phyloP scores from a whole-genome alignment of 2,329 filamentous ascomycete species.

The Aspergillus fructus region DNA sequence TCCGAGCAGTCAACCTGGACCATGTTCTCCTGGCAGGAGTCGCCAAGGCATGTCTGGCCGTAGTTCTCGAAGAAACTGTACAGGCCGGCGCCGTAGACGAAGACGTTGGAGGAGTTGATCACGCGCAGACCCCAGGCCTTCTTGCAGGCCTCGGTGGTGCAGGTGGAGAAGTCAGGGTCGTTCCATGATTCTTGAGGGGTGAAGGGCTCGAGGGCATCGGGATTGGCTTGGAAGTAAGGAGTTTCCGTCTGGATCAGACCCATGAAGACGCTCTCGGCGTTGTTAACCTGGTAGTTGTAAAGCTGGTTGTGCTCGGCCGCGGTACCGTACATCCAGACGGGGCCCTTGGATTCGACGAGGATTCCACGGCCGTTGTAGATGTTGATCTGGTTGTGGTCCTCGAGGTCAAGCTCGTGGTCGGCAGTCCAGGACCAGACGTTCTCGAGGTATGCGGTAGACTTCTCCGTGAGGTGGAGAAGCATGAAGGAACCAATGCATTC shows the following conservation, averaged over 20 bases:
- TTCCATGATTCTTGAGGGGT: slow-evolving; percentile 35
- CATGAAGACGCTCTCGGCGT: slow-evolving; percentile 78
- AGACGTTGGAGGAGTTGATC: slow-evolving; percentile 64
- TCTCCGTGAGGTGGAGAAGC: slow-evolving; percentile 56
- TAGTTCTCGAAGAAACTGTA: slow-evolving; percentile 88
- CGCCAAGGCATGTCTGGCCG: slow-evolving; percentile 66
- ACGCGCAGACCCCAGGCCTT: slow-evolving; percentile 78
- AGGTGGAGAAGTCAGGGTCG: slow-evolving; percentile 67
- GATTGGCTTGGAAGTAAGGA: slow-evolving; percentile 80
- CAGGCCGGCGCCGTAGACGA: slow-evolving; percentile 70
- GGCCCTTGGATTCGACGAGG: slow-evolving; percentile 72
- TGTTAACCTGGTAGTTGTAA: slow-evolving; percentile 80
- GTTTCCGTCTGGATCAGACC: slow-evolving; percentile 86
- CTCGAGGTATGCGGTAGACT: slow-evolving; percentile 73
- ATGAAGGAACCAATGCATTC: slow-evolving; percentile 73
- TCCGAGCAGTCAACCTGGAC: slow-evolving; percentile 66
- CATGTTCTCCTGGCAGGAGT: slow-evolving; percentile 77
- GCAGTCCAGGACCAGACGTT: slow-evolving; percentile 90
- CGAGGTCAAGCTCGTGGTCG: slow-evolving; percentile 81
- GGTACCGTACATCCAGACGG: slow-evolving; percentile 82
- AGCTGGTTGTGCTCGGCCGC: slow-evolving; percentile 59
- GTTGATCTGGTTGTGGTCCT: slow-evolving; percentile 65
- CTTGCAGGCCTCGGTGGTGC: slow-evolving; percentile 58
- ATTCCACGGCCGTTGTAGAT: slow-evolving; percentile 87
- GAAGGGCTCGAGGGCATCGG: slow-evolving; percentile 60